These are phyloP conservation scores for Kurtzmaniella cleridarum DNA, from an alignment of 805 yeast species.

Conservation along the genomic window DNA sequence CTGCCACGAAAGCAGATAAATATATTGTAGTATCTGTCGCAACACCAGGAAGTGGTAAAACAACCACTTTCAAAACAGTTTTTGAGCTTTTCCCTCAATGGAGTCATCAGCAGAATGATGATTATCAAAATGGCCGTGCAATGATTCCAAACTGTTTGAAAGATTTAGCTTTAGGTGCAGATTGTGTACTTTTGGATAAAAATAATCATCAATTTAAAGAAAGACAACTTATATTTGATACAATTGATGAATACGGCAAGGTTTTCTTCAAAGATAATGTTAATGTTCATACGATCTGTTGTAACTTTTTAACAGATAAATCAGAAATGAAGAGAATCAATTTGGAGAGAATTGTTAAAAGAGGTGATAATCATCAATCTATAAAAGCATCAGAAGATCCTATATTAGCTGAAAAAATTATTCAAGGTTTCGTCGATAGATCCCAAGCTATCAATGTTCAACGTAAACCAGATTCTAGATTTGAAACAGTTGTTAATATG, in stretches of 20 bases:
- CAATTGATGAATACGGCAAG: conserved; percentile 39
- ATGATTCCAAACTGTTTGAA: conserved; percentile 44
- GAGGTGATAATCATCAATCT: conserved; percentile 90
- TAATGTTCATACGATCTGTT: conserved; percentile 55
- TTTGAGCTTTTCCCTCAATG: conserved; percentile 50
- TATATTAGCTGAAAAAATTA: conserved; percentile 50
- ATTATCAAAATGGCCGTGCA: conserved; percentile 47
- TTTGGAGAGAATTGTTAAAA: conserved; percentile 46
- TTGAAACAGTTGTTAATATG: conserved; percentile 63
- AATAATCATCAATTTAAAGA: conserved; percentile 76
- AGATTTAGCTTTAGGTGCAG: conserved; percentile 19
- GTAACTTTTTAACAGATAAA: conserved; percentile 55
- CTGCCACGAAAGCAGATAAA: conserved; percentile 27
- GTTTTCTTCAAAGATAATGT: conserved; percentile 30
- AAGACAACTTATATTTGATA: conserved; percentile 58
- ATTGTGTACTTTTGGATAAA: conserved; percentile 69
- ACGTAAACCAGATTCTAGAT: conserved; percentile 55
- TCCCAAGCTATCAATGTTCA: conserved; percentile 53
- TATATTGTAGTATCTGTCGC: conserved; percentile 78
- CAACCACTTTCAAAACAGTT: conserved; percentile 69
- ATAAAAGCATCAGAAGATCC: conserved; percentile 53
- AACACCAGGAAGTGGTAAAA: conserved; percentile 92
- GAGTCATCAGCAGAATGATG: conserved; percentile 81
- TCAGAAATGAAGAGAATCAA: conserved; percentile 48
- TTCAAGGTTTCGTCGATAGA: conserved; percentile 68